Conservation (phyloP, 352 stramenopile genomes). For the Globisporangium nodosum region DNA sequence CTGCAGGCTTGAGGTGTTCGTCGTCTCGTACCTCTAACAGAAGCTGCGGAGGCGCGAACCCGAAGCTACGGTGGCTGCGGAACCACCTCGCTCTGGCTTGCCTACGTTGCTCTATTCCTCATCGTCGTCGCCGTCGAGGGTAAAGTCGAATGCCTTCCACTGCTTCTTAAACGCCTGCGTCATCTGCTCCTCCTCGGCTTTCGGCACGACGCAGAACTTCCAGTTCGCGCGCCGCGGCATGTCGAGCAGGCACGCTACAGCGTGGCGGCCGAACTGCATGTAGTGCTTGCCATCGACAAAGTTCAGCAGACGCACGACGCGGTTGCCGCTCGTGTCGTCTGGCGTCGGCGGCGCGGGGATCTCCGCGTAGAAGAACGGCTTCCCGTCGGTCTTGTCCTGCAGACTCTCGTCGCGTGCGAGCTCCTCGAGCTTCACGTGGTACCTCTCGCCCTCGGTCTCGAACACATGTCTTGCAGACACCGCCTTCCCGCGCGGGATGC, state of each 20-base stretch:
- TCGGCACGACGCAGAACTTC: constrained; percentile 80
- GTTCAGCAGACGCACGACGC: constrained; percentile 39
- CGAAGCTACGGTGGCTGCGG: neutral
- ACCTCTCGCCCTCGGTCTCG: constrained; percentile 61
- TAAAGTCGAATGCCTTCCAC: constrained; percentile 78
- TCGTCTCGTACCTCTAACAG: no score
- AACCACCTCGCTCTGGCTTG: neutral
- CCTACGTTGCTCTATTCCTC: constrained; percentile 14
- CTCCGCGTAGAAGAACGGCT: constrained; percentile 64
- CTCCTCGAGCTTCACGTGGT: constrained; percentile 63
- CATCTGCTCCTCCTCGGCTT: constrained; percentile 61
- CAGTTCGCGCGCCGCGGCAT: constrained; percentile 68
- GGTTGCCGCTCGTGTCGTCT: constrained; percentile 26
- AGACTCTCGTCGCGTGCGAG: constrained; percentile 36
- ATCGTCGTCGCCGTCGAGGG: constrained; percentile 21
- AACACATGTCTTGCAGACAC: constrained; percentile 38
- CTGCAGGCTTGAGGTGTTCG: no score
- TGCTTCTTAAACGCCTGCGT: constrained; percentile 55
- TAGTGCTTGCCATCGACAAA: constrained; percentile 73
- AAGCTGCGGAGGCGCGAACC: no score
- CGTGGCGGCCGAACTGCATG: constrained; percentile 79
- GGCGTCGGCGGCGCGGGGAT: constrained; percentile 20
- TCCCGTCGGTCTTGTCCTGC: constrained; percentile 26
- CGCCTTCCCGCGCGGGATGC: constrained; percentile 45
- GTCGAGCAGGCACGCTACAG: constrained; percentile 48